phyloP scores from a whole-genome alignment of 805 yeast genomes.

The Lachancea sp. region DNA sequence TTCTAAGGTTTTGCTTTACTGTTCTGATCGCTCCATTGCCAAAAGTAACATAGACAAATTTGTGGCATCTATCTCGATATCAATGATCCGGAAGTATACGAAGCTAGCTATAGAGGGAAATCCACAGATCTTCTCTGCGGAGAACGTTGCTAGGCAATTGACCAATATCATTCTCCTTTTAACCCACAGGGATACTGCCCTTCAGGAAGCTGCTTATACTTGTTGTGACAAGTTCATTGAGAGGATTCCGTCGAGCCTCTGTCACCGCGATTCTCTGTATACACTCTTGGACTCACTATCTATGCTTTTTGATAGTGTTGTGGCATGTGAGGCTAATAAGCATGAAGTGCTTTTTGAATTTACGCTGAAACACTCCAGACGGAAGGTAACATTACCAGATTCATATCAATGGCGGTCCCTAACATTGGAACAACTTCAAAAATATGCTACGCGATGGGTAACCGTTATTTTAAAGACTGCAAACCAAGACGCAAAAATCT shows the following conservation, averaged over 20 bases:
- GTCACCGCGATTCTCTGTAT: slow-evolving; percentile 66
- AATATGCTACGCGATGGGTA: slow-evolving; percentile 63
- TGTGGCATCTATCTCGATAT: slow-evolving; percentile 57
- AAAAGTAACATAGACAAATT: slow-evolving; percentile 63
- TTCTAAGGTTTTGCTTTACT: slow-evolving; percentile 67
- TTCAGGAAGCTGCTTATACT: slow-evolving; percentile 75
- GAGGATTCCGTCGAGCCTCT: slow-evolving; percentile 68
- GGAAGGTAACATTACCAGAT: slow-evolving; percentile 39
- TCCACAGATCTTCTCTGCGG: slow-evolving; percentile 48
- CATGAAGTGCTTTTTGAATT: slow-evolving; percentile 80
- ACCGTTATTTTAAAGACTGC: slow-evolving; percentile 48
- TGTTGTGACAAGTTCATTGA: slow-evolving; percentile 64
- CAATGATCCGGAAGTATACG: slow-evolving; percentile 53
- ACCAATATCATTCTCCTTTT: slow-evolving; percentile 60
- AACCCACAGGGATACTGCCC: slow-evolving; percentile 67
- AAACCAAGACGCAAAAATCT: slow-evolving; percentile 67
- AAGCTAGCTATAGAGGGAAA: slow-evolving; percentile 47
- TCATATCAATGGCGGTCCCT: slow-evolving; percentile 78
- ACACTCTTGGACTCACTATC: slow-evolving; percentile 76
- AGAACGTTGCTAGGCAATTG: slow-evolving; percentile 59
- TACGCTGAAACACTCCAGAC: slow-evolving; percentile 35
- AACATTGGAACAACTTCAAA: slow-evolving; percentile 55
- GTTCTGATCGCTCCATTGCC: slow-evolving; percentile 77
- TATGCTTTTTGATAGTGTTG: slow-evolving; percentile 67
- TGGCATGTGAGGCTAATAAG: slow-evolving; percentile 77